Conservation (phyloP, 2,329 filamentous ascomycete species). For the Ustulina deusta region DNA sequence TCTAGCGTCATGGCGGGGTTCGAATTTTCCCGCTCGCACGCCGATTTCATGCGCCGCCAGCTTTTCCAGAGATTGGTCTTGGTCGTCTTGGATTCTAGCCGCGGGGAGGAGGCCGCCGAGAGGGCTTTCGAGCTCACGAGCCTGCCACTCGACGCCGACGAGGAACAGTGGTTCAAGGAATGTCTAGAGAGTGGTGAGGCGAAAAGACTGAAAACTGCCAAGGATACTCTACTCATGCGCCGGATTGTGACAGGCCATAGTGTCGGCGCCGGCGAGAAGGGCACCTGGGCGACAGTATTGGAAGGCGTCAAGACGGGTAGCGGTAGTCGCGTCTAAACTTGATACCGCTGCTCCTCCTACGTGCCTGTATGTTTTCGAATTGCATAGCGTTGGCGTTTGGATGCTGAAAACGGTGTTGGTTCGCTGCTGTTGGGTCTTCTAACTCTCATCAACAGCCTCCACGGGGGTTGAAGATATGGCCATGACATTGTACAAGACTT, state of each 20-base stretch:
- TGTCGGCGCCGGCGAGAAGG: constrained; percentile 61
- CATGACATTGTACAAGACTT: constrained; percentile 12
- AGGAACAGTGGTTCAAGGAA: constrained; percentile 81
- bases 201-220: constrained; percentile 71
- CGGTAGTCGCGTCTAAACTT: constrained; percentile 48
- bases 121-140: constrained; percentile 77
- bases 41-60: constrained; percentile 69
- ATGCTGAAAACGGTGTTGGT: constrained; percentile 21
- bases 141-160: constrained; percentile 75
- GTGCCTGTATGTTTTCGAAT: constrained; percentile 27
- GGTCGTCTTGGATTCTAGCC: constrained; percentile 63
- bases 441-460: background rate
- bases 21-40: constrained; percentile 75
- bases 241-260: constrained; percentile 74
- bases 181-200: constrained; percentile 74
- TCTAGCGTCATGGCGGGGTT: constrained; percentile 79
- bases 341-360: constrained; percentile 8
- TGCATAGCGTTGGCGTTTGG: constrained; percentile 51
- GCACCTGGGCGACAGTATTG: constrained; percentile 62
- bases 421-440: background rate
- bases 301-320: constrained; percentile 64
- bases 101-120: constrained; percentile 59
- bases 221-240: constrained; percentile 80
- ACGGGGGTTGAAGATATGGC: background rate
- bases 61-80: constrained; percentile 76